phyloP scores from a whole-genome alignment of 352 stramenopile species.

The Phytopythium vexans region DNA sequence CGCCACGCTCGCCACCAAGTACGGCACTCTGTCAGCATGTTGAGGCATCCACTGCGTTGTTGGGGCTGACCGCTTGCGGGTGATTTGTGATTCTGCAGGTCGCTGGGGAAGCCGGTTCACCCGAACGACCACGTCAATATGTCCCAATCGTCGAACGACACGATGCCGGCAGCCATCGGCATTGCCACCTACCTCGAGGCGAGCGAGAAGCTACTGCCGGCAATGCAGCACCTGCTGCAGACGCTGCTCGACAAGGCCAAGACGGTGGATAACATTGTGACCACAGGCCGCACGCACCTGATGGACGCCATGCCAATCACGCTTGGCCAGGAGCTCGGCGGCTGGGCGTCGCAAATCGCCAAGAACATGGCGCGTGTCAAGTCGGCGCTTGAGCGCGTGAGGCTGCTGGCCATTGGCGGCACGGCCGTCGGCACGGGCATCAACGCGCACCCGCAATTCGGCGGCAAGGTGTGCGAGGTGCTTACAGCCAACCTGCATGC shows the following conservation, averaged over 20 bases:
- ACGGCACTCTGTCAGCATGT: too few species aligned
- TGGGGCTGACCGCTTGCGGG: slow-evolving; percentile 18
- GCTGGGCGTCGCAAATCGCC: slow-evolving; percentile 46
- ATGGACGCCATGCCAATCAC: slow-evolving; percentile 74
- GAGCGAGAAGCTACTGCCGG: slow-evolving; percentile 64
- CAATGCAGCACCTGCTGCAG: slow-evolving; percentile 34
- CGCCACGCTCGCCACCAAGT: slow-evolving; percentile 76
- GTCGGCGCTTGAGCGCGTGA: slow-evolving; percentile 39
- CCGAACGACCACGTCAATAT: slow-evolving; percentile 77
- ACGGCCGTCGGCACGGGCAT: slow-evolving; percentile 62
- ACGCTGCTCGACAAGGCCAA: slow-evolving; percentile 35
- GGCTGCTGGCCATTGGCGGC: slow-evolving; percentile 50
- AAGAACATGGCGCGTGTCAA: slow-evolving; percentile 54
- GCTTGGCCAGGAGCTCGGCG: slow-evolving; percentile 43
- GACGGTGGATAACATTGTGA: slow-evolving; percentile 39
- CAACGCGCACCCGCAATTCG: slow-evolving; percentile 53
- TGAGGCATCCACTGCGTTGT: too few species aligned
- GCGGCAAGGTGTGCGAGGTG: slow-evolving; percentile 35
- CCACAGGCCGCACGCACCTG: slow-evolving; percentile 64
- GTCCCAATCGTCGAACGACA: slow-evolving; percentile 69
- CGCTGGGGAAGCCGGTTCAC: slow-evolving; percentile 82
- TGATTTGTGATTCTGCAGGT: slow-evolving; percentile 48
- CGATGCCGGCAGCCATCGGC: slow-evolving; percentile 51
- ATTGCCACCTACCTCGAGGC: slow-evolving; percentile 47
- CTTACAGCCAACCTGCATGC: slow-evolving; percentile 28